Evolutionary conservation across 352 stramenopile genomes (phyloP).

Genomic region (Globisporangium spiculum): DNA sequence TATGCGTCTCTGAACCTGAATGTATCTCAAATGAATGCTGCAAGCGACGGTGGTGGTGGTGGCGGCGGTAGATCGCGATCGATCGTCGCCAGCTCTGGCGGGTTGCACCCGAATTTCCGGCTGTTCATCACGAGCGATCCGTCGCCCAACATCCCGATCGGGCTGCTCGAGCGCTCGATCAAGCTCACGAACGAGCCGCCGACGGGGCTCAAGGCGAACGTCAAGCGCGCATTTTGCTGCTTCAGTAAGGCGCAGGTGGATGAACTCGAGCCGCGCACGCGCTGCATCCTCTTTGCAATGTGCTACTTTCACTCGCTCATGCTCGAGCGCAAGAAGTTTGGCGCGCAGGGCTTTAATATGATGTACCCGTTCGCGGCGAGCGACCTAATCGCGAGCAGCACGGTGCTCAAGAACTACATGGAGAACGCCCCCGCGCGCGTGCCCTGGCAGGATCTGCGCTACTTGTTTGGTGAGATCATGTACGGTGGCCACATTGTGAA

Average conservation of each 20-base stretch:
- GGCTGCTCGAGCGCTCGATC: slow-evolving; percentile 86
- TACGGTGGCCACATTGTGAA: slow-evolving; percentile 97
- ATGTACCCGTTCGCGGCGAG: slow-evolving; percentile 88
- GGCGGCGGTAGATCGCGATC: slow-evolving; percentile 21
- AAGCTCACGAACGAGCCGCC: slow-evolving; percentile 90
- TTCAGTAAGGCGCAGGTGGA: slow-evolving; percentile 78
- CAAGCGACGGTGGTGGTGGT: background rate
- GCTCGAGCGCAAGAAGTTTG: slow-evolving; percentile 92
- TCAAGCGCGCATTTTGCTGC: slow-evolving; percentile 83
- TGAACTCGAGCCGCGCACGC: slow-evolving; percentile 78
- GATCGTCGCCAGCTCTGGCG: slow-evolving; percentile 24
- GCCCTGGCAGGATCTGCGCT: slow-evolving; percentile 92
- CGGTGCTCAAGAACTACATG: slow-evolving; percentile 94
- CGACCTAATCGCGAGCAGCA: slow-evolving; percentile 81
- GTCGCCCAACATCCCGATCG: slow-evolving; percentile 81
- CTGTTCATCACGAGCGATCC: slow-evolving; percentile 91
- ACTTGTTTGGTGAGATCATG: slow-evolving; percentile 97
- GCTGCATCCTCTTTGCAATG: slow-evolving; percentile 87
- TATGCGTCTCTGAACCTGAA: slow-evolving; percentile 34
- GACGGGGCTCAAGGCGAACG: slow-evolving; percentile 84
- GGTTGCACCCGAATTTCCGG: slow-evolving; percentile 75
- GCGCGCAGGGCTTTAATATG: slow-evolving; percentile 89
- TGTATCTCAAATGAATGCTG: slow-evolving; percentile 4
- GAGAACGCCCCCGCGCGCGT: slow-evolving; percentile 89
- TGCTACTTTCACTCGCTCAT: slow-evolving; percentile 93